Evolutionary conservation across 768 basidiomycete species (phyloP), one percentile per base, ranked within the genome.

Genomic region (Suillus subluteus): DNA sequence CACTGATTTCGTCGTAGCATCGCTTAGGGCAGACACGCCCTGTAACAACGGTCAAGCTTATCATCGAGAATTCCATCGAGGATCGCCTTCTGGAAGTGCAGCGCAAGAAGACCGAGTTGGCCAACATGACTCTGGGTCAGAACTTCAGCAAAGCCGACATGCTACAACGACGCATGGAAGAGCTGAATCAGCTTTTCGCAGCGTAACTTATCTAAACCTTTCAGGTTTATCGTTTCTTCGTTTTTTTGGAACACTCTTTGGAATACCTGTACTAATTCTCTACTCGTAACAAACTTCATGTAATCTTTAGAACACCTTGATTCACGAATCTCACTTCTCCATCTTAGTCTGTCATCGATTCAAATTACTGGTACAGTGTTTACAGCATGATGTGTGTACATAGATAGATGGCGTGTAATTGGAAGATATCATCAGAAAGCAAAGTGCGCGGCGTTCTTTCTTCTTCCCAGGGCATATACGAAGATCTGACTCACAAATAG

Each of bases 51-150:
- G 84, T 97, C 73, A 98, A 96, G 76, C 85, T 96, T 65, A 95
- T 99, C 74, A 98, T 99, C 70, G 90, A 94, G 75, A 89, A 95
- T 72, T 91, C 95, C 37, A 98, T 99, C 76, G 98, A 99, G 79
- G 91, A 89, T 64, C 90, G 91, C 64, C 85, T 99, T 72, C 84
- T 98, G 59, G 91, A 95, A 79, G 95, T 99, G 8, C 97, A 99
- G 80, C 86, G 84, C 78, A 95, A 96, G 84, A 99, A 99, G 82
- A 94, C 92, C 18, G 94, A 91, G 69, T 81, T 99, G 65, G 97
- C 97, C 52, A 95, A 98, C 72, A 89, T 98, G 88, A 96, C 97
- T 5, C 84, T 98, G 54, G 94, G 92, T 48, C 88, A 93, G 70
- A 91, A 86, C 73, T 86, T 93, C 77, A 95, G 87, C 80, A 96